A percentile compares a stretch with the other conserved stretches of the same genome.
These are phyloP conservation scores for Cercophora scortea DNA, from an alignment of 495 filamentous ascomycete species.

Conservation along the genomic window DNA sequence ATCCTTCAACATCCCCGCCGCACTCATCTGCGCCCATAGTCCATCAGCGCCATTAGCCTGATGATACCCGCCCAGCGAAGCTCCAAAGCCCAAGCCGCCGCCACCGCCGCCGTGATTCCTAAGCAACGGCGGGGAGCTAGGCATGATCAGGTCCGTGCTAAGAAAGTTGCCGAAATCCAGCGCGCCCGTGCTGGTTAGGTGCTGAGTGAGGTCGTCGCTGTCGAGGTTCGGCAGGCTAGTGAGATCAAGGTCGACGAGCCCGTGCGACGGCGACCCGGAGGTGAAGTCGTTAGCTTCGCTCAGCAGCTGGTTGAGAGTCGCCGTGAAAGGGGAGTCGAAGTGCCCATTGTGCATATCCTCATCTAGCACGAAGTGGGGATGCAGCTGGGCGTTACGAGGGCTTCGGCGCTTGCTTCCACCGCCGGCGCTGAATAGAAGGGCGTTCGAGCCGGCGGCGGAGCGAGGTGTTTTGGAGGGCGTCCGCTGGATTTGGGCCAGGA, in stretches of 20 bases:
- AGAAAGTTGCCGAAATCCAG: constrained; percentile 39
- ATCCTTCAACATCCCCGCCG: not conserved
- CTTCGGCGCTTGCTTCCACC: constrained; percentile 26
- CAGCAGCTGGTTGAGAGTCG: constrained; percentile 51
- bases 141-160: constrained; percentile 42
- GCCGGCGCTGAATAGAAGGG: constrained; percentile 13
- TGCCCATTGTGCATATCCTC: constrained; percentile 8
- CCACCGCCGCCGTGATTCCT: constrained; percentile 8
- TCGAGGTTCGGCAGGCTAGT: constrained; percentile 31
- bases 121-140: constrained; percentile 44
- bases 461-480: constrained; percentile 39
- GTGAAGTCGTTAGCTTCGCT: constrained; percentile 44
- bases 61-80: constrained; percentile 5
- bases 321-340: constrained; percentile 51
- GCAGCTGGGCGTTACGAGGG: constrained; percentile 25
- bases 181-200: constrained; percentile 16
- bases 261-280: constrained; percentile 26
- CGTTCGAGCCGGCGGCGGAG: constrained; percentile 15
- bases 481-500: constrained; percentile 21
- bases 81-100: constrained; percentile 14
- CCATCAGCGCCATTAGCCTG: not conserved
- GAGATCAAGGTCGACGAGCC: constrained; percentile 27
- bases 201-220: constrained; percentile 22
- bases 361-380: constrained; percentile 22
- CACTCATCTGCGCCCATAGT: constrained; percentile 4